Evolutionary conservation across 805 yeast genomes (phyloP), one percentile per base, ranked within the genome.

Genomic region (Zygoascus biomembranicola): DNA sequence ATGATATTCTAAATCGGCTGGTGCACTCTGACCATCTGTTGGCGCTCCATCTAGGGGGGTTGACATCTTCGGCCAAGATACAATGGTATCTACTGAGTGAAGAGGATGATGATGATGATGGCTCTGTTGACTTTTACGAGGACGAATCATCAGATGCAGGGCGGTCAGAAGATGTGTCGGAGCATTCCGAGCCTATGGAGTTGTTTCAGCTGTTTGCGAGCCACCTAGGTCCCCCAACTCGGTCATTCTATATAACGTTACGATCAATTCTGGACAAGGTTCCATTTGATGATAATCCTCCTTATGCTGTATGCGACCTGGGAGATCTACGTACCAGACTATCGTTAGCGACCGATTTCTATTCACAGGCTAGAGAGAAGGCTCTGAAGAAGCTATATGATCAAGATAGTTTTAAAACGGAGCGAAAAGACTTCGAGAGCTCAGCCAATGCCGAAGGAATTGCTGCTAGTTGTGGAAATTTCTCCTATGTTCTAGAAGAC

Each of bases 381-480:
- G 81, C 92, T 0, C 76, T 87, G 52, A 74, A 74, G 39, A 75
- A 73, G 57, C 66, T 87, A 14, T 87, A 87, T 60, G 68, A 73
- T 2, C 80, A 82, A 61, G 76, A 76, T 3, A 69, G 79, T 8
- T 82, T 82, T 64, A 69, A 70, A 54, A 5, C 32, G 14, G 39
- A 26, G 2, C 63, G 55, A 62, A 74, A 61, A 43, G 53, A 52
- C 16, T 72, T 69, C 49, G 66, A 67, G 26, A 43, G 50, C 8
- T 66, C 74, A 43, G 77, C 74, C 55, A 84, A 82, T 55, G 85
- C 84, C 60, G 95, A 87, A 67, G 90, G 85, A 59, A 85, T 87
- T 2, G 86, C 90, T 1, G 95, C 95, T 0, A 79, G 87, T 47
- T 86, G 94, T 70, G 92, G 90, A 1, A 85, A 87, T 64, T 87